Base-by-base conservation (phyloP, 2,329 filamentous ascomycete species). In the Claviceps citrina region DNA sequence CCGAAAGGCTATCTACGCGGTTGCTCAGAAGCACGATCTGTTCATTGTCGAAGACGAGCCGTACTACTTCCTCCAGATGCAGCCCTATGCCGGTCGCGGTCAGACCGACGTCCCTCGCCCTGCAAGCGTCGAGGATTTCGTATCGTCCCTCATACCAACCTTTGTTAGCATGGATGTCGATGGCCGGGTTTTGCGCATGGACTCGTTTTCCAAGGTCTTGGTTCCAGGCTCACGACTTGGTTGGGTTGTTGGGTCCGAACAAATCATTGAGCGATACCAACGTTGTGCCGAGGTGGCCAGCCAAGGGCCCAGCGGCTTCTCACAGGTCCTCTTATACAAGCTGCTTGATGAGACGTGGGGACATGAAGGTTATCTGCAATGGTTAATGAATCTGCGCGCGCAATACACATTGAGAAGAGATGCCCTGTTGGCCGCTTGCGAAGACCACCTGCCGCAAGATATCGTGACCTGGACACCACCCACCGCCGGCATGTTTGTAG, bases 321-420 rank as follows among this genome's bases (percentile, higher is more conserved):
- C 82, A 0, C 89, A 96, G 63, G 66, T 91, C 18, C 67, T 89
- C 7, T 64, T 96, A 40, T 87, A 83, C 65, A 93, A 93, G 63
- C 67, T 98, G 18, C 68, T 98, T 2, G 91, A 98, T 48, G 85
- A 94, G 60, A 77, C 79, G 37, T 98, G 91, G 91, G 91, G 89
- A 19, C 91, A 98, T 54, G 70, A 75, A 31, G 87, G 87, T 2
- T 98, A 93, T 55, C 61, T 98, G 19, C 71, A 80, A 53, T 98
- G 91, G 91, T 64, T 98, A 47, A 82, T 91, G 55, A 72, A 84
- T 55, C 64, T 96, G 51, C 74, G 86, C 35, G 59, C 76, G 51
- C 76, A 86, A 59, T 98, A 98, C 56, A 91, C 87, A 1, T 65
- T 67, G 48, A 75, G 89, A 44, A 68, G 91, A 41, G 73, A 96